Evolutionary conservation across 2,329 filamentous ascomycete species (phyloP).

Genomic region (Dothistroma pini): DNA sequence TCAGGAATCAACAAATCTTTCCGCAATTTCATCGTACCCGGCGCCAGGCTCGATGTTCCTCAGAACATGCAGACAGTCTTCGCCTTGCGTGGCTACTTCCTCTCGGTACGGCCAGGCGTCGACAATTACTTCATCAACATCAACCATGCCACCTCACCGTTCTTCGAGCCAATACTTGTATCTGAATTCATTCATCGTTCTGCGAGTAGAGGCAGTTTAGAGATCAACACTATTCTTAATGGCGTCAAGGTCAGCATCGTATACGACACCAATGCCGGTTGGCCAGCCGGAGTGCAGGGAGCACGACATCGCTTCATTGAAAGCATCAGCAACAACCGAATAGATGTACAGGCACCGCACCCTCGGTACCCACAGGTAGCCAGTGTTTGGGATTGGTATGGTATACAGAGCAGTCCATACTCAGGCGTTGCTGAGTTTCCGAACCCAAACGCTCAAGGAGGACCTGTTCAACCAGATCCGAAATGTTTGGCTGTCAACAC

Average conservation of each 20-base stretch:
- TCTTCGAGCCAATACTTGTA: slow-evolving; percentile 4
- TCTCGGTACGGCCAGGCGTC: slow-evolving; percentile 17
- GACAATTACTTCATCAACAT: slow-evolving; percentile 19
- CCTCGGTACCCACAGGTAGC: background rate
- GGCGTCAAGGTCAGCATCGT: slow-evolving; percentile 18
- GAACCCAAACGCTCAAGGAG: no score
- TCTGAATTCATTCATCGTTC: slow-evolving; percentile 2
- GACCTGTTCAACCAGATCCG: background rate
- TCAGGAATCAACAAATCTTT: background rate
- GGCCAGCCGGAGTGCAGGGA: background rate
- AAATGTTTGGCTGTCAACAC: background rate
- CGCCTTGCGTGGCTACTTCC: slow-evolving; percentile 16
- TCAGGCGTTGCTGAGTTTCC: background rate
- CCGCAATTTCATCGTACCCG: background rate
- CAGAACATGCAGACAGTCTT: background rate
- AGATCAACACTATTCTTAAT: background rate
- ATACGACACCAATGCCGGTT: background rate
- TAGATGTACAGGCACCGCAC: background rate
- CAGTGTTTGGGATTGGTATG: background rate
- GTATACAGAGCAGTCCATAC: background rate
- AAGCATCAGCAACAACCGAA: background rate
- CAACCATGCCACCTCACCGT: slow-evolving; percentile 24
- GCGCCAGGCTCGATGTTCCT: background rate
- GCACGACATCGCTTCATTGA: background rate
- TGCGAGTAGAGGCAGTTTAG: background rate